Base-by-base conservation (phyloP, 2,329 filamentous ascomycete species). In the Apiospora marii region DNA sequence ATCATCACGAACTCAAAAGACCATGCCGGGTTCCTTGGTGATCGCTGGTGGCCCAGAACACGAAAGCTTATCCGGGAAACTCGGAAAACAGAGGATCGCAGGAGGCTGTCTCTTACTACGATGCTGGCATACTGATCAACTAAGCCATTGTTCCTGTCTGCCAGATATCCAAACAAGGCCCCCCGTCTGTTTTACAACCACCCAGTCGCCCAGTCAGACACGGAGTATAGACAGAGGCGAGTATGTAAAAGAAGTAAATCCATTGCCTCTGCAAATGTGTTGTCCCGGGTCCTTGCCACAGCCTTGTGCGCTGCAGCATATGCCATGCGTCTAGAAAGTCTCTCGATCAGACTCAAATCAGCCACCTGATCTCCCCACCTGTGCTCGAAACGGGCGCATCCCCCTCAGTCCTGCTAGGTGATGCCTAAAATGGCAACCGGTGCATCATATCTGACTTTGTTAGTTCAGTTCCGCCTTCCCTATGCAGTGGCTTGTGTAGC, bases 271-370 rank as follows among this genome's bases (percentile, higher is more conserved):
- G 19, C 16, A 41, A 13, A 1, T 12, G 14, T 13, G 10, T 10
- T 41, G 10, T n/a, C 30, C 8, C 34, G 22, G 34, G 19, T 13
- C 34, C 22, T 22, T 5, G 34, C 34, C 24, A 24, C 16, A 37
- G 58, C 58, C 58, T n/a, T 64, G 30, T 24, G 5, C 19, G 2
- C 58, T 64, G 58, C 19, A 41, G 58, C 19, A 41, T 64, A 64
- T n/a, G 34, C 34, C 34, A 3, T n/a, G 34, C 58, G 24, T 64
- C 22, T 8, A 41, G 10, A 41, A 64, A 64, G 34, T 64, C 30
- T 41, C 58, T 64, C 58, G 58, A 64, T 64, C 34, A 41, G 34
- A 64, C 58, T 37, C 58, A 64, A 64, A 41, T 14, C 10, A 19
- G 30, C 58, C 58, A 64, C 58, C 58, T 64, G 58, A 41, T 64